A percentile compares a stretch with the other conserved stretches of the same genome.
phyloP scores from a whole-genome alignment of 148 eudicot genomes.

The Rhododendron henanense region DNA sequence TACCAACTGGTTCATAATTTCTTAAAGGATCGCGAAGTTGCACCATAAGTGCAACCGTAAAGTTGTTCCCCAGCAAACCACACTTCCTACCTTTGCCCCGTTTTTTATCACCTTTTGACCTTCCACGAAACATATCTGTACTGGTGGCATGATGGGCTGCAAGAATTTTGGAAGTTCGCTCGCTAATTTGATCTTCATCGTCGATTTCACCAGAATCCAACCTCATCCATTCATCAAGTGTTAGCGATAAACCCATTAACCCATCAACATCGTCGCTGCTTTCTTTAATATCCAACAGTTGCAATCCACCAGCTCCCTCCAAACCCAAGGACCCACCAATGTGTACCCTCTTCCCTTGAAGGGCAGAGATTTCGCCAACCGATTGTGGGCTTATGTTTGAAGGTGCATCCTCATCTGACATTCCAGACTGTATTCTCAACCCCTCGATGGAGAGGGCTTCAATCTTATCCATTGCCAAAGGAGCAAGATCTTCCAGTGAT shows the following conservation, averaged over 20 bases:
- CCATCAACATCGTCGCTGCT: slow-evolving; percentile 49
- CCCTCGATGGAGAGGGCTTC: slow-evolving; percentile 95
- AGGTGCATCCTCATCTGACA: slow-evolving; percentile 84
- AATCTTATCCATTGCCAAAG: slow-evolving; percentile 88
- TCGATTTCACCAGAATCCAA: slow-evolving; percentile 57
- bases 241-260: slow-evolving; percentile 69
- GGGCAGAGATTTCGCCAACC: slow-evolving; percentile 54
- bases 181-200: slow-evolving; percentile 46
- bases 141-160: slow-evolving; percentile 75
- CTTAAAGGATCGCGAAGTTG: slow-evolving; percentile 89
- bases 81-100: slow-evolving; percentile 36
- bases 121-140: slow-evolving; percentile 23
- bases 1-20: slow-evolving; percentile 88
- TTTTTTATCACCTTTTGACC: slow-evolving; percentile 37
- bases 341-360: slow-evolving; percentile 46
- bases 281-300: slow-evolving; percentile 60
- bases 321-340: slow-evolving; percentile 49
- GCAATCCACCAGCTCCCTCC: slow-evolving; percentile 92
- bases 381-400: slow-evolving; percentile 55
- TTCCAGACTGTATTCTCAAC: slow-evolving; percentile 83
- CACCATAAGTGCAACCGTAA: slow-evolving; percentile 65
- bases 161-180: slow-evolving; percentile 49
- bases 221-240: slow-evolving; percentile 86
- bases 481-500: slow-evolving; percentile 88
- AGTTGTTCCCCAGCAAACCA: slow-evolving; percentile 63